phyloP scores from a whole-genome alignment of 805 yeast species.

The Lachancea fermentati region DNA sequence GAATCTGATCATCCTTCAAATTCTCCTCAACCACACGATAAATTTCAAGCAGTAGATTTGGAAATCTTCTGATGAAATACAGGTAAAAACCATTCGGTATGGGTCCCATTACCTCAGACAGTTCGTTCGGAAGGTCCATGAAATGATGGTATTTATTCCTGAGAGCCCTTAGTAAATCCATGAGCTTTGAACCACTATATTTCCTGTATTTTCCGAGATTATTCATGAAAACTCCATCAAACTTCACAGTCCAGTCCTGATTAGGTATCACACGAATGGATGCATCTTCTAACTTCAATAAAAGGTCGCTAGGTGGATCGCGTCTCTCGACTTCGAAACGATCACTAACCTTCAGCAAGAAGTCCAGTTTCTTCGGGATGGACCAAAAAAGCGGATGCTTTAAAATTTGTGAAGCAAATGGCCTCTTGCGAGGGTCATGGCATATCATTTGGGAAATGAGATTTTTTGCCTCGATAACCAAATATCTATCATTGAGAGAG shows the following conservation, averaged over 20 bases:
- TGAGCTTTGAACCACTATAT: conserved; percentile 68
- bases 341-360: conserved; percentile 82
- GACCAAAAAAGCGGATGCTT: conserved; percentile 91
- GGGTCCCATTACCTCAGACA: conserved; percentile 65
- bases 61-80: conserved; percentile 72
- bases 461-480: conserved; percentile 59
- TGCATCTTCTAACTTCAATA: conserved; percentile 48
- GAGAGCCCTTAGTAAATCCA: conserved; percentile 84
- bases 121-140: conserved; percentile 72
- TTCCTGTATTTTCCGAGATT: conserved; percentile 89
- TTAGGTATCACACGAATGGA: conserved; percentile 48
- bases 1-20: conserved; percentile 58
- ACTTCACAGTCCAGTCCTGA: conserved; percentile 70
- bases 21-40: conserved; percentile 56
- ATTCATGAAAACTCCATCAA: conserved; percentile 68
- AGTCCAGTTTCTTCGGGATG: conserved; percentile 66
- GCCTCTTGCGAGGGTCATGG: conserved; percentile 61
- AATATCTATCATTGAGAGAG: conserved; percentile 20
- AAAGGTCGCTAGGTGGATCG: conserved; percentile 65
- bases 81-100: conserved; percentile 79
- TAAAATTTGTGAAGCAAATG: conserved; percentile 60
- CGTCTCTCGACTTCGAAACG: conserved; percentile 80
- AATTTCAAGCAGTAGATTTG: conserved; percentile 68
- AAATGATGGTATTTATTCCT: conserved; percentile 93
- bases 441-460: conserved; percentile 68